Conservation (phyloP, 306 rosid species). For the Dalbergia cochinchinensis region DNA sequence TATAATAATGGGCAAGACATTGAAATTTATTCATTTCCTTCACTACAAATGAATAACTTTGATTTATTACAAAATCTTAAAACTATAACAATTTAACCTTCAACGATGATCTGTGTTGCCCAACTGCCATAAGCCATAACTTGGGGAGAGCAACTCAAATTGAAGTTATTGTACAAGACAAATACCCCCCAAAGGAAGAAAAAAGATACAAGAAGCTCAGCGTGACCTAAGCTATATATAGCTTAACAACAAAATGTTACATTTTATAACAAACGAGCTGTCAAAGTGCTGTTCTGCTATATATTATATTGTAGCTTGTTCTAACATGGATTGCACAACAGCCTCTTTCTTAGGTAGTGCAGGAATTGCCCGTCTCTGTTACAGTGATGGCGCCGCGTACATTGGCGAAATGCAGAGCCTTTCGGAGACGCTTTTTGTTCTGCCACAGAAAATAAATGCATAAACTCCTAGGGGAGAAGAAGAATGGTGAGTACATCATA, state of each 20-base stretch:
- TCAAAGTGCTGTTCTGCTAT: not conserved
- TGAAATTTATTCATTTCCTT: constrained; percentile 11
- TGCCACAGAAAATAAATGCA: constrained; percentile 40
- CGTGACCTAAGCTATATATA: constrained; percentile 32
- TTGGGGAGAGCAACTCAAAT: constrained; percentile 38
- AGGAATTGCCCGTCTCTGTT: constrained; percentile 90
- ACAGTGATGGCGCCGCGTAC: constrained; percentile 85
- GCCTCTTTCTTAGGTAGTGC: constrained; percentile 80
- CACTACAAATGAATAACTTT: constrained; percentile 1
- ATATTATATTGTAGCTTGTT: constrained; percentile 23
- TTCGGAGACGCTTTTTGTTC: constrained; percentile 69
- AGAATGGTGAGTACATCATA: not conserved
- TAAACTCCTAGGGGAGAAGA: not conserved
- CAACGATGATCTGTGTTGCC: not conserved
- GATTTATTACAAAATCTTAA: constrained; percentile 26
- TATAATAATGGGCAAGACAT: not conserved
- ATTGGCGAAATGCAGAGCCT: constrained; percentile 79
- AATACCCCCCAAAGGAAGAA: not conserved
- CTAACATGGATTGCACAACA: constrained; percentile 51
- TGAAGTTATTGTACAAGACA: constrained; percentile 34
- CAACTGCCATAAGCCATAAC: constrained; percentile 40
- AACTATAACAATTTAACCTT: constrained; percentile 1
- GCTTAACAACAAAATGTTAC: constrained; percentile 43
- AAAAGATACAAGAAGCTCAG: constrained; percentile 35
- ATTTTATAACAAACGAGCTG: constrained; percentile 36